Evolutionary conservation across 345 rosid species (phyloP), one percentile per base, ranked within the genome.

Genomic region (Draba incana): DNA sequence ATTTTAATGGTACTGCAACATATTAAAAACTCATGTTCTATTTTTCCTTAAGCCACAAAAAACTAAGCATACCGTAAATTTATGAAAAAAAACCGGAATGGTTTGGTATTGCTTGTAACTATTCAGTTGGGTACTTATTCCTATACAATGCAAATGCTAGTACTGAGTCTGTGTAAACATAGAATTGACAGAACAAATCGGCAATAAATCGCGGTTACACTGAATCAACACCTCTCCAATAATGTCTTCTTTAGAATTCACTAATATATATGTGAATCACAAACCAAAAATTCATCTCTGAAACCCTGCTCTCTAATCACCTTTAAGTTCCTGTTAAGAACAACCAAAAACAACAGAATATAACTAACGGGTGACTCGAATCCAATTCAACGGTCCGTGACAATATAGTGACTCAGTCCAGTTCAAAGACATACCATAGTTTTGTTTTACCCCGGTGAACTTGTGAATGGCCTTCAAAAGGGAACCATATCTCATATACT

Each of bases 371-470:
- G 30, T 45, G 44, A 51, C 37, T 66, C 1, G 1, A 20, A 20
- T 20, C 20, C 20, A 20, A n/a, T n/a, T n/a, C n/a, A n/a, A n/a
- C n/a, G n/a, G n/a, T n/a, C n/a, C n/a, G n/a, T n/a, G n/a, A n/a
- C n/a, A n/a, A n/a, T n/a, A n/a, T n/a, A n/a, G 53, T 10, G 57
- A 44, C 41, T 53, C 62, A 15, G 12, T 55, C 33, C 14, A 30
- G n/a, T 8, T 35, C 38, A 35, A 61, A 62, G 72, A 68, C 84
- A 75, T 82, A 82, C 99, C 99, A 37, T 89, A 86, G 61, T 91
- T 91, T 78, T 89, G 99, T 56, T 37, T 82, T 50, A 91, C 90
- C 71, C 62, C 75, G 3, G 96, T 94, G 82, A 86, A 89, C 60
- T 80, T 88, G 85, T 83, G 78, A 44, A 94, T 81, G 47, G 90